phyloP scores from a whole-genome alignment of 352 stramenopile genomes.

The Pythium brachiatum region DNA sequence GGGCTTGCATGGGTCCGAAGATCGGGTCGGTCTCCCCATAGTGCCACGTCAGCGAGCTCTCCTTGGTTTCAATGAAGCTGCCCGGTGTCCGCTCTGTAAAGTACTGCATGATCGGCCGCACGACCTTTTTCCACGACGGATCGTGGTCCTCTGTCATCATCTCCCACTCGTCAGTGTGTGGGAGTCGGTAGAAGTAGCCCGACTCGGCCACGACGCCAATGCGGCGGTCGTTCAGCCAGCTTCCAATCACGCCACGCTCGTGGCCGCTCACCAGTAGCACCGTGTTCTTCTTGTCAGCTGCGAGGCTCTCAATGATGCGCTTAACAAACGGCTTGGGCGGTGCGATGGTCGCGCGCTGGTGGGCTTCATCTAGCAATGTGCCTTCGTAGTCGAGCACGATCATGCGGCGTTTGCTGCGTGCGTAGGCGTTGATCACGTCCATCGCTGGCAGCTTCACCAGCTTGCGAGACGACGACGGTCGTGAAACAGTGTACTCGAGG shows the following conservation, averaged over 20 bases:
- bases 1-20: constrained; percentile 79
- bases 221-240: constrained; percentile 60
- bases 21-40: constrained; percentile 74
- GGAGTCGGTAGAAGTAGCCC: constrained; percentile 58
- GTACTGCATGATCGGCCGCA: constrained; percentile 74
- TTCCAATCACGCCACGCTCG: constrained; percentile 70
- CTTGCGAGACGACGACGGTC: constrained; percentile 39
- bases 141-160: constrained; percentile 58
- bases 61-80: constrained; percentile 63
- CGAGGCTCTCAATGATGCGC: constrained; percentile 54
- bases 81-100: constrained; percentile 70
- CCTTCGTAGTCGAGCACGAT: constrained; percentile 83
- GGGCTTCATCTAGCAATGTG: constrained; percentile 66
- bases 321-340: constrained; percentile 61
- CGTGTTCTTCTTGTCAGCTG: constrained; percentile 52
- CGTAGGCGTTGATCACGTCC: constrained; percentile 57
- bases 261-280: constrained; percentile 58
- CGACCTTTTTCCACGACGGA: constrained; percentile 69
- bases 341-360: constrained; percentile 54
- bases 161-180: constrained; percentile 50
- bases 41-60: constrained; percentile 63
- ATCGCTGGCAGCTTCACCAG: constrained; percentile 42
- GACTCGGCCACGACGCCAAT: constrained; percentile 61
- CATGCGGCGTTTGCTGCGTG: constrained; percentile 51
- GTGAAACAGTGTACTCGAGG: constrained; percentile 49